phyloP scores from a whole-genome alignment of 2,329 filamentous ascomycete genomes.

The Talaromyces sp. region DNA sequence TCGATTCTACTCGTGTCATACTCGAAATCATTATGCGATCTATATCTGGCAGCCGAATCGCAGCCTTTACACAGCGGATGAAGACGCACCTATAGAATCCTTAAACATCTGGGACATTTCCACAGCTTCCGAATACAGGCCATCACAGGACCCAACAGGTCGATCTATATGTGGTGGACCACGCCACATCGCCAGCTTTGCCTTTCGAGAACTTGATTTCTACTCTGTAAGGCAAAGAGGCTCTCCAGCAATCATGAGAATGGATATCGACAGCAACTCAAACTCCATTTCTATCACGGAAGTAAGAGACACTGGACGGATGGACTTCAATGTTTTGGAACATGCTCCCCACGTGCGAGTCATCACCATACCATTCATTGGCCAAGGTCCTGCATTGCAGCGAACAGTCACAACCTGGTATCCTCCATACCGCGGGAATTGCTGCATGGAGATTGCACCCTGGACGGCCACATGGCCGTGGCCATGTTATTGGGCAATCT shows the following conservation, averaged over 20 bases:
- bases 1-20: conserved; percentile 63
- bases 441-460: conserved; percentile 34
- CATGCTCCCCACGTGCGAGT: conserved; percentile 46
- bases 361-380: conserved; percentile 54
- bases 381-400: conserved; percentile 51
- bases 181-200: conserved; percentile 44
- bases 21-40: conserved; percentile 56
- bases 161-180: conserved; percentile 23
- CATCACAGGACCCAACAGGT: conserved; percentile 50
- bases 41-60: conserved; percentile 61
- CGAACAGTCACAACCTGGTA: conserved; percentile 43
- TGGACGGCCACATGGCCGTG: conserved; percentile 24
- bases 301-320: conserved; percentile 51
- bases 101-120: conserved; percentile 60
- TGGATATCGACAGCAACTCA: conserved; percentile 51
- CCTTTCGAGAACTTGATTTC: conserved; percentile 51
- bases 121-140: conserved; percentile 46
- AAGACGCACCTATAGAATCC: conserved; percentile 57
- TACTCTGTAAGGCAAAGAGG: conserved; percentile 54
- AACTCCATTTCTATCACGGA: conserved; percentile 54
- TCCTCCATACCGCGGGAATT: conserved; percentile 46
- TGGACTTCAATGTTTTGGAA: conserved; percentile 22
- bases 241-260: conserved; percentile 48
- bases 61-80: conserved; percentile 51
- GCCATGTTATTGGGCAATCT: conserved; percentile 37